phyloP scores from a whole-genome alignment of 2,329 filamentous ascomycete genomes.

The Fusarium phyllophilum region DNA sequence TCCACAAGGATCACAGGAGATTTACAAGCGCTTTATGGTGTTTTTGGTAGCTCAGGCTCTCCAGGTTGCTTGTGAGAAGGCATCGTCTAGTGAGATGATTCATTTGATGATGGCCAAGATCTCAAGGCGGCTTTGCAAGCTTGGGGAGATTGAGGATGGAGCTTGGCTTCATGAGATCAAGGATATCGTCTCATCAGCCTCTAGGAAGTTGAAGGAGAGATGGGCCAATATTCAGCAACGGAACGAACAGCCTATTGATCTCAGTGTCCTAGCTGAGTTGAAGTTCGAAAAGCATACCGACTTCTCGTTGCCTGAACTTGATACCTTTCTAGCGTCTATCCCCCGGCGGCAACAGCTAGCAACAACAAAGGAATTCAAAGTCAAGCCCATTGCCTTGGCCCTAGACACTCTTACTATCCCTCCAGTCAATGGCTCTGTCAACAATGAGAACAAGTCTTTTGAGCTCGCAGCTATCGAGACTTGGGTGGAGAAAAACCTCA shows the following conservation, averaged over 20 bases:
- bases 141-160: background rate
- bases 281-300: background rate
- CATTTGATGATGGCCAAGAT: conserved; percentile 31
- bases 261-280: background rate
- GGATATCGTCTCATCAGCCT: background rate
- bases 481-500: conserved; percentile 58
- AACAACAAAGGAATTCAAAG: background rate
- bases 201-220: background rate
- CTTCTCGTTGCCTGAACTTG: conserved; percentile 14
- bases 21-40: conserved; percentile 35
- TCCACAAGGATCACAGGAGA: background rate
- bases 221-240: conserved; percentile 9
- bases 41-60: conserved; percentile 18
- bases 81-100: conserved; percentile 3
- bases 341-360: rapidly evolving
- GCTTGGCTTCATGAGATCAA: conserved; percentile 10
- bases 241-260: background rate
- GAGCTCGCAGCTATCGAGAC: conserved; percentile 56
- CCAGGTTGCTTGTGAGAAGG: background rate
- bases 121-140: conserved; percentile 17
- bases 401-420: background rate
- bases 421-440: background rate
- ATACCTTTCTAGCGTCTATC: conserved; percentile 23
- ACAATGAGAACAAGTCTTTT: background rate
- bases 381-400: background rate